phyloP scores from a whole-genome alignment of 768 basidiomycete species.

The Cystoderma amianthinum region DNA sequence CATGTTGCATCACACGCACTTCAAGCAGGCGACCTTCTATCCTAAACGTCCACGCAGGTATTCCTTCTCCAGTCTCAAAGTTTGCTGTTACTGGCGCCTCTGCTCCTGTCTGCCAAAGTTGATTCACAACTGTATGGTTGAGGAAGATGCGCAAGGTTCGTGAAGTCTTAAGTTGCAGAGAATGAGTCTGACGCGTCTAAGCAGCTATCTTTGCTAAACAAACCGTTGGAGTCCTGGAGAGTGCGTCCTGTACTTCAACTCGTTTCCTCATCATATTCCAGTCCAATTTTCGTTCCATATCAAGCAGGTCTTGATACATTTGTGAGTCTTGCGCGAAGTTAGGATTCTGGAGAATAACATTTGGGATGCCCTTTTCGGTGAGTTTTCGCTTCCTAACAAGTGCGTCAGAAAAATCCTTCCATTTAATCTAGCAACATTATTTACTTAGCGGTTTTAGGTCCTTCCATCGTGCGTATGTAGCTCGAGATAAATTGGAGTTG shows the following conservation, averaged over 20 bases:
- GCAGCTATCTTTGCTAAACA: constrained; percentile 9
- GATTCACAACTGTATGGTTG: constrained; percentile 81
- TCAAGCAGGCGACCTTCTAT: constrained; percentile 85
- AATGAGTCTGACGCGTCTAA: not conserved
- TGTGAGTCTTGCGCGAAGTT: constrained; percentile 75
- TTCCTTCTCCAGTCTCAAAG: constrained; percentile 81
- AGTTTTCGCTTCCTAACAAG: constrained; percentile 63
- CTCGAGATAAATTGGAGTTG: no score
- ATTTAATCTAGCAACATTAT: not conserved
- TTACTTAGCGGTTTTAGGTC: constrained; percentile 30
- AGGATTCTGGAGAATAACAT: constrained; percentile 65
- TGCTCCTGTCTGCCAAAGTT: constrained; percentile 72
- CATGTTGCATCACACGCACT: no score
- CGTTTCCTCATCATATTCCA: constrained; percentile 93
- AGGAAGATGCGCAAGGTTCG: constrained; percentile 82
- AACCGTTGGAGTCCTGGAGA: constrained; percentile 68
- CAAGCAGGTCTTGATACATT: constrained; percentile 82
- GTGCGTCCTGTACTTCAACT: constrained; percentile 87
- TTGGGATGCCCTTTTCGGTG: constrained; percentile 73
- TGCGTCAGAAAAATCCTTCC: constrained; percentile 1
- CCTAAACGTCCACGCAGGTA: constrained; percentile 84
- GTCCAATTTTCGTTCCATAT: constrained; percentile 88
- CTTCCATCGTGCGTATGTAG: constrained; percentile 26
- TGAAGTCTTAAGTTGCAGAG: constrained; percentile 49
- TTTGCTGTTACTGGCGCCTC: constrained; percentile 33